Evolutionary conservation across 2,329 filamentous ascomycete species (phyloP), one percentile per base, ranked within the genome.

Genomic region (Botryotinia globosa): DNA sequence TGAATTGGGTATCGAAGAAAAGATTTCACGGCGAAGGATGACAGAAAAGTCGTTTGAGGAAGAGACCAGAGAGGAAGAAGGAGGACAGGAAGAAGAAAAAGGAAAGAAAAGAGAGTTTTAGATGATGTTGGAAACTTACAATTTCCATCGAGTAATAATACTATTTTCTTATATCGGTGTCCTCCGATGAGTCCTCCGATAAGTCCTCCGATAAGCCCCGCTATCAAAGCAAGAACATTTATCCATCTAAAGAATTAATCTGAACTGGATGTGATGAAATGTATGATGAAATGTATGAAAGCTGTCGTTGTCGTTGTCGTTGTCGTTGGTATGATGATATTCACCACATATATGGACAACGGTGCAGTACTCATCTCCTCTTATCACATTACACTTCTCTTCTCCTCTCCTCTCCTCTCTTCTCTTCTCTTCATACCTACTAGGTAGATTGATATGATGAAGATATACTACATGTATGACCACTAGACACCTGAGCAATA

Each of bases 131-230:
- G 25, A 58, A 16, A 54, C 63, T 73, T 65, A 73, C 62, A 75
- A 72, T 77, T 77, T 72, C 71, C 67, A 78, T 79, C 75, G 77
- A 78, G 76, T 77, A 78, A 78, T 76, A 48, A 71, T 66, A 34
- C 34, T 32, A 44, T 37, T 59, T 61, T n/a, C 22, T 61, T n/a
- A 67, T 64, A 56, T 75, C 73, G 75, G 73, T 42, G 64, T 71
- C 39, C 64, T 74, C 76, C 76, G 76, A 72, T 75, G 74, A 72
- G 25, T 34, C n/a, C n/a, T n/a, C n/a, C 32, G 32, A 32, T 32
- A 32, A 32, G 32, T 32, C 29, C 25, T 18, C 51, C 32, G 51
- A 66, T 72, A 66, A 65, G 72, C 77, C 75, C 77, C 76, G 59
- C 63, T 22, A 45, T 45, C 44, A 3, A 3, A 45, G 44, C 44